Percentiles rank a stretch among this genome's conserved stretches.
These are phyloP conservation scores for Corylus avellana DNA, from an alignment of 306 rosid species.

Conservation along the genomic window DNA sequence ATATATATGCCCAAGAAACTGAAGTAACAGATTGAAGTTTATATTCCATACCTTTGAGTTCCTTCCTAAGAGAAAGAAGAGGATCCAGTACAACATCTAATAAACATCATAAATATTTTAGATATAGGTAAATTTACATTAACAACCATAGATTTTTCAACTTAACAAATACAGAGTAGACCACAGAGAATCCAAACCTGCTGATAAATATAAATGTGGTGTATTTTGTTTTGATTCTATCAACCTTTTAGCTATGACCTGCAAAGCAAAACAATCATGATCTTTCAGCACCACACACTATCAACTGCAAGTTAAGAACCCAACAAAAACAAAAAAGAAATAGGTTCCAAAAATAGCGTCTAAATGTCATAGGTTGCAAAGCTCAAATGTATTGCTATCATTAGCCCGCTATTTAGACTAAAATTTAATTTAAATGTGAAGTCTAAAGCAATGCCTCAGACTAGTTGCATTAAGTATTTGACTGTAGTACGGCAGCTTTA, in stretches of 20 bases:
- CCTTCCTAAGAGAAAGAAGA: constrained; percentile 88
- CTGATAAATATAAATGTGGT: constrained; percentile 83
- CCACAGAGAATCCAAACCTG: constrained; percentile 57
- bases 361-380: neutral
- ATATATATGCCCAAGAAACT: constrained; percentile 19
- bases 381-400: neutral
- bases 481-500: neutral
- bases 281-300: constrained; percentile 5
- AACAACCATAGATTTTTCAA: constrained; percentile 11
- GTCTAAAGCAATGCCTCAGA: neutral
- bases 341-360: neutral
- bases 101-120: constrained; percentile 32
- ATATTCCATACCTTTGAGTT: constrained; percentile 71
- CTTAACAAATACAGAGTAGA: constrained; percentile 19
- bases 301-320: constrained; percentile 1
- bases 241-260: constrained; percentile 93
- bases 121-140: constrained; percentile 20
- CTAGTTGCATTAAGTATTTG: neutral
- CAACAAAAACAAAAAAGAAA: neutral
- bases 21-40: constrained; percentile 16
- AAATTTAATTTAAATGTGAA: neutral
- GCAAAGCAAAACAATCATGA: constrained; percentile 35
- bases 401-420: neutral
- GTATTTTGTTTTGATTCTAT: constrained; percentile 88
- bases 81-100: constrained; percentile 88